Percentiles rank a stretch among this genome's conserved stretches.
Evolutionary conservation across 2,329 filamentous ascomycete species (phyloP).

Genomic region (Aotearoamyces nothofagi): DNA sequence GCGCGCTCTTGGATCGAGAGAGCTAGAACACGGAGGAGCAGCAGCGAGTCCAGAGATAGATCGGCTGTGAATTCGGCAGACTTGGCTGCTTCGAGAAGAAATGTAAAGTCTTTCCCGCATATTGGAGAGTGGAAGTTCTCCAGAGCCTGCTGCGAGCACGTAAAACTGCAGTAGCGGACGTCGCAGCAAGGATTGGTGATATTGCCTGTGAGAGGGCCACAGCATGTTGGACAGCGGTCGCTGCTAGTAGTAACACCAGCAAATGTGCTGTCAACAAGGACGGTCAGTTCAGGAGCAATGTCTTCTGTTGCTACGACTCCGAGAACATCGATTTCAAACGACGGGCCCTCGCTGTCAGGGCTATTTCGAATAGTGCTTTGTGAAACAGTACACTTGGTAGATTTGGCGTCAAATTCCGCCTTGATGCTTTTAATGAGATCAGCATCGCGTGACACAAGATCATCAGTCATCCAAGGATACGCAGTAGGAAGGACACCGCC

Average conservation of each 20-base stretch:
- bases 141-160: conserved; percentile 13
- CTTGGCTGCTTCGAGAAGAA: conserved; percentile 11
- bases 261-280: conserved; percentile 10
- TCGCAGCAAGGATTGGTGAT: conserved; percentile 11
- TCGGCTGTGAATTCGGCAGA: conserved; percentile 8
- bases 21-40: conserved; percentile 17
- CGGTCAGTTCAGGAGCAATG: conserved; percentile 8
- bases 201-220: conserved; percentile 8
- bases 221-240: conserved; percentile 12
- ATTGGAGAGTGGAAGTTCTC: conserved; percentile 14
- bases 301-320: conserved; percentile 10
- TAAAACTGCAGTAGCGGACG: conserved; percentile 13
- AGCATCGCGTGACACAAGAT: conserved; percentile 10
- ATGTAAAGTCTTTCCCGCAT: conserved; percentile 17
- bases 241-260: conserved; percentile 8
- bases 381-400: conserved; percentile 11
- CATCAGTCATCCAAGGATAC: conserved; percentile 13
- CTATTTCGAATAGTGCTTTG: conserved; percentile 11
- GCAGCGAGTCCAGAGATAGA: conserved; percentile 14
- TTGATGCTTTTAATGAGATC: conserved; percentile 8
- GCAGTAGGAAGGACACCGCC: conserved; percentile 12
- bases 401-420: conserved; percentile 9
- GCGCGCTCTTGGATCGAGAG: conserved; percentile 12
- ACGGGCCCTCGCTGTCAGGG: conserved; percentile 3
- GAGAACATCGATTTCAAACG: conserved; percentile 12